Percentiles rank a stretch among this genome's conserved stretches.
phyloP scores from a whole-genome alignment of 495 filamentous ascomycete genomes.

The Cryomyces antarcticus region DNA sequence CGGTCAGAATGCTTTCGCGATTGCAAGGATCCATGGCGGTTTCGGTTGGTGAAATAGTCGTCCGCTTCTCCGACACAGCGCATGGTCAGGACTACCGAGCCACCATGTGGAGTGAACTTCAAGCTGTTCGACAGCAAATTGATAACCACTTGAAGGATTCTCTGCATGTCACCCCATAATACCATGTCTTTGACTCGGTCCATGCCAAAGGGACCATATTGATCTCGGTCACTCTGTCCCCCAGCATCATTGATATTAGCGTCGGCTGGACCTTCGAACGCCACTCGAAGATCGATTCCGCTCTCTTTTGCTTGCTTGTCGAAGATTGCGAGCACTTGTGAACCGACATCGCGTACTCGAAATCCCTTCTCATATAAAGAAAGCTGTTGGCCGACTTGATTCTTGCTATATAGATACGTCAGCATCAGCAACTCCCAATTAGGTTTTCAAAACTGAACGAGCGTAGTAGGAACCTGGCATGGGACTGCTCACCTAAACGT shows the following conservation, averaged over 20 bases:
- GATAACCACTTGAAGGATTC: constrained; percentile 76
- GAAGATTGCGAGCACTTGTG: constrained; percentile 68
- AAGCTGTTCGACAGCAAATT: constrained; percentile 83
- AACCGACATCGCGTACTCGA: constrained; percentile 51
- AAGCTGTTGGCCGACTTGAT: constrained; percentile 68
- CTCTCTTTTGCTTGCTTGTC: constrained; percentile 72
- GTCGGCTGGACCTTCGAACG: constrained; percentile 36
- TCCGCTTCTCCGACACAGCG: constrained; percentile 32
- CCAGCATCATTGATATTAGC: constrained; percentile 18
- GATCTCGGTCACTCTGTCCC: too few species aligned
- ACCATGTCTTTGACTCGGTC: constrained; percentile 52
- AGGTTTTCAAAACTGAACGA: too few species aligned
- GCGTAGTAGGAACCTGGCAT: too few species aligned
- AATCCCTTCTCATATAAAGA: constrained; percentile 74
- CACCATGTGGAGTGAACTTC: constrained; percentile 74
- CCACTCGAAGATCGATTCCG: constrained; percentile 47
- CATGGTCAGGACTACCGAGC: constrained; percentile 56
- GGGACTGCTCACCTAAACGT: too few species aligned
- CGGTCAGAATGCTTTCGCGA: too few species aligned
- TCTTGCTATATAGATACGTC: too few species aligned
- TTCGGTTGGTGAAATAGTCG: constrained; percentile 2
- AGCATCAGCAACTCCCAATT: too few species aligned
- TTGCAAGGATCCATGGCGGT: constrained; percentile 11
- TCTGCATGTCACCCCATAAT: constrained; percentile 73
- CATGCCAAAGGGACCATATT: constrained; percentile 38